Conservation (phyloP, 192 early-diverging fungal species). For the Paraglomus occultum region DNA sequence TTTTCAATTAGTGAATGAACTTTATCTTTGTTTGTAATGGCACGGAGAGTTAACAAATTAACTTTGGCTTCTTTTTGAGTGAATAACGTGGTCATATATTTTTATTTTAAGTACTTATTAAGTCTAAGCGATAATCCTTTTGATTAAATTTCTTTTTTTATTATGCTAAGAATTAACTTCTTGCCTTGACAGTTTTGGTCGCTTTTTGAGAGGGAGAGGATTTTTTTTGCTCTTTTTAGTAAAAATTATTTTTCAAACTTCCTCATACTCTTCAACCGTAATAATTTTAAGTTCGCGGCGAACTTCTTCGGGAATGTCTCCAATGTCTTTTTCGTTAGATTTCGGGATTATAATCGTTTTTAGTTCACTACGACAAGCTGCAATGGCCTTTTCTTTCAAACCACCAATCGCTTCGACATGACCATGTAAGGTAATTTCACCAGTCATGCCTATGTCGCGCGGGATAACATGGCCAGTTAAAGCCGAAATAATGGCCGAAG, state of each 20-base stretch:
- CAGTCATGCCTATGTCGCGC: conserved; percentile 3
- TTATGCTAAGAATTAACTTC: conserved; percentile 12
- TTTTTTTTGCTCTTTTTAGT: background rate
- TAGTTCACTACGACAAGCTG: conserved; percentile 3
- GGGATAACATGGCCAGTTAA: background rate
- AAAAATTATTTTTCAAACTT: conserved; percentile 19
- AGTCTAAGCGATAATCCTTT: too few relatives aligned
- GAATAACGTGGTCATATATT: too few relatives aligned
- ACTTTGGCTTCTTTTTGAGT: too few relatives aligned
- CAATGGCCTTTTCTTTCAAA: conserved; percentile 18
- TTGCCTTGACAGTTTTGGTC: conserved; percentile 18
- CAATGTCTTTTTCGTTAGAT: conserved; percentile 9
- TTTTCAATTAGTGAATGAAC: background rate
- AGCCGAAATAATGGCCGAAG: conserved; percentile 11
- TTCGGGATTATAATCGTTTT: conserved; percentile 17
- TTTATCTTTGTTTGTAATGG: conserved; percentile 12
- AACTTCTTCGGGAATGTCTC: conserved; percentile 9
- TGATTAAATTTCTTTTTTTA: too few relatives aligned
- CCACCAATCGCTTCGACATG: conserved; percentile 1
- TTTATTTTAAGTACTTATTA: too few relatives aligned
- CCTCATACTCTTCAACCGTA: conserved; percentile 10
- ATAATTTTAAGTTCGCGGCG: conserved; percentile 6
- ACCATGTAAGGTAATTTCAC: conserved; percentile 14
- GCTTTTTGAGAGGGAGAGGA: background rate
- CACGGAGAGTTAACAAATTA: too few relatives aligned